These are phyloP conservation scores for Acanthamoeba quina DNA, from an alignment of 208 protist genomes.

Conservation along the genomic window DNA sequence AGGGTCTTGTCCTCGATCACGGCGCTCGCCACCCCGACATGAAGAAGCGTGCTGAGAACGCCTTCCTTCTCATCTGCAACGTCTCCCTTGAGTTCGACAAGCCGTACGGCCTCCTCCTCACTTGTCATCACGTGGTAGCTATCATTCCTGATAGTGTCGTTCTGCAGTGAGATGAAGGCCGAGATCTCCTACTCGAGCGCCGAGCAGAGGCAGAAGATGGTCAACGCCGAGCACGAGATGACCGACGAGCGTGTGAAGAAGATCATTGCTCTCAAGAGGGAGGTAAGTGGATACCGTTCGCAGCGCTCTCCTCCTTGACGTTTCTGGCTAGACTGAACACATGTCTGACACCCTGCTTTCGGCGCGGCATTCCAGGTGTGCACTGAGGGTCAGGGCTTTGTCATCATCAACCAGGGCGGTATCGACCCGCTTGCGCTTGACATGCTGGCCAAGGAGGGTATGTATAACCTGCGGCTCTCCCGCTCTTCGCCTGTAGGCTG, in stretches of 20 bases:
- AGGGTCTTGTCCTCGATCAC: constrained; percentile 99
- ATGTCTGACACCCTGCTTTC: background rate
- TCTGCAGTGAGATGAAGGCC: constrained; percentile 96
- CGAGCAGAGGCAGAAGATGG: constrained; percentile 97
- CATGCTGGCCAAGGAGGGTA: constrained; percentile 97
- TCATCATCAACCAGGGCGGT: constrained; percentile 99
- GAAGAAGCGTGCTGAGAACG: constrained; percentile 97
- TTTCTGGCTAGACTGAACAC: background rate
- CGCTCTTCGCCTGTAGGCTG: background rate
- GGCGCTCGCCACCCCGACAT: constrained; percentile 99
- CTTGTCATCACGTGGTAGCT: background rate
- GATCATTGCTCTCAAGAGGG: constrained; percentile 99
- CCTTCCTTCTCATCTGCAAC: constrained; percentile 98
- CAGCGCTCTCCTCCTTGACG: background rate
- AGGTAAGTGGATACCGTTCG: constrained; percentile 64
- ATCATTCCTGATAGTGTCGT: constrained; percentile 48
- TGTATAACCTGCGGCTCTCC: background rate
- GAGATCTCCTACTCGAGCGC: constrained; percentile 98
- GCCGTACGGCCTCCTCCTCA: constrained; percentile 81
- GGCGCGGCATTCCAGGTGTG: constrained; percentile 83
- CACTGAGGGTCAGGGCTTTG: constrained; percentile 96
- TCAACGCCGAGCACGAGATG: constrained; percentile 97
- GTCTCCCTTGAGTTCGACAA: constrained; percentile 99
- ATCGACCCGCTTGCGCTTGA: constrained; percentile 99
- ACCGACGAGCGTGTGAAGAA: constrained; percentile 97